A percentile compares a stretch with the other conserved stretches of the same genome.
Conservation (phyloP, 768 basidiomycete genomes). For the Astraeus odoratus region DNA sequence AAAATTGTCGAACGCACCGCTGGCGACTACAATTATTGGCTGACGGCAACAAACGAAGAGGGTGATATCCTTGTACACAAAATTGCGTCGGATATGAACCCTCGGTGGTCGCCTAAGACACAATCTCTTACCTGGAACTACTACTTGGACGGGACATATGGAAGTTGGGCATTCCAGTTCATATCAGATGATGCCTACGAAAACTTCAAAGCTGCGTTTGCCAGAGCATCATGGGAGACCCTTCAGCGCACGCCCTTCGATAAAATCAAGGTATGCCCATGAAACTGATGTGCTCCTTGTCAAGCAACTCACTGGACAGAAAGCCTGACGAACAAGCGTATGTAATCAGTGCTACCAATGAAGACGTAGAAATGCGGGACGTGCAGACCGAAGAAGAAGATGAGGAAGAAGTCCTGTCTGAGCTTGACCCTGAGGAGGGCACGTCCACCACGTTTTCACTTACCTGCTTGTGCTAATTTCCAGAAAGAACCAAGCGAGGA, state of each 20-base stretch:
- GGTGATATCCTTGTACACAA: slow-evolving; percentile 53
- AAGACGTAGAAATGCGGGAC: slow-evolving; percentile 88
- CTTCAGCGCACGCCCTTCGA: slow-evolving; percentile 66
- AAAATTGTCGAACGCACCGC: slow-evolving; percentile 43
- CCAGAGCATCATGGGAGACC: slow-evolving; percentile 73
- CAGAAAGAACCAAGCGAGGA: slow-evolving; percentile 37
- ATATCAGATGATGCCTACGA: slow-evolving; percentile 46
- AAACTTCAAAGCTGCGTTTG: slow-evolving; percentile 55
- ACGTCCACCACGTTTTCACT: slow-evolving; percentile 6
- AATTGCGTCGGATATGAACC: slow-evolving; percentile 64
- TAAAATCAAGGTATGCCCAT: slow-evolving; percentile 68
- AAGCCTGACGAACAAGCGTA: slow-evolving; percentile 86
- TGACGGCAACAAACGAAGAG: slow-evolving; percentile 46
- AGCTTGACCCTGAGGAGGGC: slow-evolving; percentile 63
- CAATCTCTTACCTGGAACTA: slow-evolving; percentile 88
- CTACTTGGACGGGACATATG: slow-evolving; percentile 45
- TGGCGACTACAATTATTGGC: slow-evolving; percentile 48
- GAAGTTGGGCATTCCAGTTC: slow-evolving; percentile 84
- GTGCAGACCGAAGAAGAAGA: slow-evolving; percentile 68
- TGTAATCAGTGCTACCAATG: slow-evolving; percentile 62
- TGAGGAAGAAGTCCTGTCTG: slow-evolving; percentile 69
- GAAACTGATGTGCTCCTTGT: background rate
- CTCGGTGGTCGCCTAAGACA: slow-evolving; percentile 54
- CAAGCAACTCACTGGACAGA: slow-evolving; percentile 1
- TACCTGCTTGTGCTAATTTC: background rate